phyloP scores from a whole-genome alignment of 306 rosid genomes.

The Purshia tridentata region DNA sequence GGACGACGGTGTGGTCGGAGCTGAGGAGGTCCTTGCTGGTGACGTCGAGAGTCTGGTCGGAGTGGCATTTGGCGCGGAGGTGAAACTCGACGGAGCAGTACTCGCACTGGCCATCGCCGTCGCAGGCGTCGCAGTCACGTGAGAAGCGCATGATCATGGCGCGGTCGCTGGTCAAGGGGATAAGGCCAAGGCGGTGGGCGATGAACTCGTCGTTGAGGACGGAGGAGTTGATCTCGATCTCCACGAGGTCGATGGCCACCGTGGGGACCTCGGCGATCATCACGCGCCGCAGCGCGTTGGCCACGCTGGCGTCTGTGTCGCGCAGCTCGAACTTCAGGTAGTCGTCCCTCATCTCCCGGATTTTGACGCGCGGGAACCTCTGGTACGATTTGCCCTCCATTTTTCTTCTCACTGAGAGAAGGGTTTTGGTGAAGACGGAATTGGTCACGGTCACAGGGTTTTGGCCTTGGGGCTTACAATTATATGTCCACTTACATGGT shows the following conservation, averaged over 20 bases:
- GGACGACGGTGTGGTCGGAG: slow-evolving; percentile 88
- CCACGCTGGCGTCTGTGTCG: slow-evolving; percentile 84
- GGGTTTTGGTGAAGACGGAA: slow-evolving; percentile 11
- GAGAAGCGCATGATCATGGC: slow-evolving; percentile 99
- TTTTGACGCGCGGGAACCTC: slow-evolving; percentile 80
- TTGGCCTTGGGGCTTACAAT: neutral
- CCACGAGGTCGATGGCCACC: slow-evolving; percentile 88
- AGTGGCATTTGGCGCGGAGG: slow-evolving; percentile 72
- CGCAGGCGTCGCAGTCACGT: slow-evolving; percentile 98
- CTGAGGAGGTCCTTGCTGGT: slow-evolving; percentile 78
- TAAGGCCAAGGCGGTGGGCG: slow-evolving; percentile 90
- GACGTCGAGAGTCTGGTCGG: slow-evolving; percentile 83
- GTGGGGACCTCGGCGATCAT: slow-evolving; percentile 98
- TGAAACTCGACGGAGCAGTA: slow-evolving; percentile 96
- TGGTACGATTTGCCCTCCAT: slow-evolving; percentile 80
- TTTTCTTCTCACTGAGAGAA: neutral
- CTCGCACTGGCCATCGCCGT: slow-evolving; percentile 98
- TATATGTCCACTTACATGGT: no score
- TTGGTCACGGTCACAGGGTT: neutral
- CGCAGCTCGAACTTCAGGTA: slow-evolving; percentile 75
- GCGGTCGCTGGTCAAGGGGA: slow-evolving; percentile 82
- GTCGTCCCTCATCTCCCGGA: slow-evolving; percentile 80
- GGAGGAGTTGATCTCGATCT: slow-evolving; percentile 91
- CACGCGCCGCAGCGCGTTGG: slow-evolving; percentile 95
- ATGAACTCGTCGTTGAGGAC: slow-evolving; percentile 96